Evolutionary conservation across 1,139 yeast species (phyloP), one percentile per base, ranked within the genome.

Genomic region (Zygoascus sp.): DNA sequence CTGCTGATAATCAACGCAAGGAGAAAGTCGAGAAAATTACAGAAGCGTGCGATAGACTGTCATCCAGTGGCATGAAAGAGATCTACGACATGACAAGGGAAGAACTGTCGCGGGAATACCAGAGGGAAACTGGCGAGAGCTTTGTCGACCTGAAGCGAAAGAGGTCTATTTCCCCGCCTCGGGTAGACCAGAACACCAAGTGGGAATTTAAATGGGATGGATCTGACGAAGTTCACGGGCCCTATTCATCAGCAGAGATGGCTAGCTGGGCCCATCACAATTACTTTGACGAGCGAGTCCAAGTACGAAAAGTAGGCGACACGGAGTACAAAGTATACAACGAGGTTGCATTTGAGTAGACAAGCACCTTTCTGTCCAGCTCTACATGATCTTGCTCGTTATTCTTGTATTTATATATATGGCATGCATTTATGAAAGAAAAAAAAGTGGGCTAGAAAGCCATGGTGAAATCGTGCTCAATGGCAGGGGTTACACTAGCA

Each of bases 401-500:
- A 20, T 20, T 32, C 13, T 10, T 11, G 17, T 28, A 23, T 35
- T 17, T 35, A 37, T 25, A 13, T 43, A 35, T 34, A 35, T 21
- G 21, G 10, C 11, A 17, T 19, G 35, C 41, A 43, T 15, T 43
- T 17, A 20, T 17, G 28, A 20, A n/a, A 30, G 25, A 42, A 20
- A 23, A 35, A 17, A 35, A 13, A 22, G 22, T 21, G 19, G 19
- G 5, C 15, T 34, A 45, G 20, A 44, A 19, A 63, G 88, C 90
- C 96, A 90, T 92, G 34, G 97, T 90, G 64, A 89, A 89, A 61
- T 92, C 98, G 65, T 90, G 94, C 66, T 90, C 96, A 48, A 92
- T 89, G 10, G 97, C 96, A 0, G 99, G 99, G 2, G 96, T 90
- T 11, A 94, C 97, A 68, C 97, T 87, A 11, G 97, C 87, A 48